phyloP scores from a whole-genome alignment of 1,284 basidiomycete genomes.

The Apiotrichum sp. region DNA sequence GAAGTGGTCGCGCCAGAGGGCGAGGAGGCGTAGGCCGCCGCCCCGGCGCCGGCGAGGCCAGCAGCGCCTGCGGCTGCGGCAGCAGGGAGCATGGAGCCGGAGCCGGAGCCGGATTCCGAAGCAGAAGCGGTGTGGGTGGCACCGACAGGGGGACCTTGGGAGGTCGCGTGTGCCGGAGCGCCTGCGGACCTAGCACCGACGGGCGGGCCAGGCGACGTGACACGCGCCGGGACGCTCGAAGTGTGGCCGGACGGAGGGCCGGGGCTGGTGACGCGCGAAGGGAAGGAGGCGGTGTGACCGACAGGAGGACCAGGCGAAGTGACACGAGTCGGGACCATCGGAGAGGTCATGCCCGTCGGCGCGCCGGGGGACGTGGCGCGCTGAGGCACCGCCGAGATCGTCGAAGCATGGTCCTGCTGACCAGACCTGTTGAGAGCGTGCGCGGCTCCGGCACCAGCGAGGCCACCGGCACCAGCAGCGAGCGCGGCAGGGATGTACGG shows the following conservation, averaged over 20 bases:
- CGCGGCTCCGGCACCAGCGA: not conserved
- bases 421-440: not conserved
- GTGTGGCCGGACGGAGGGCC: not conserved
- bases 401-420: not conserved
- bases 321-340: not conserved
- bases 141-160: slow-evolving; percentile 11
- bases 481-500: not conserved
- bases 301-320: not conserved
- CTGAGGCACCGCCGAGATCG: not conserved
- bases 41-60: too few relatives aligned
- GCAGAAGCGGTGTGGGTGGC: too few relatives aligned
- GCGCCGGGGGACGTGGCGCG: slow-evolving; percentile 8
- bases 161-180: not conserved
- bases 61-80: too few relatives aligned
- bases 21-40: too few relatives aligned
- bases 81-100: too few relatives aligned
- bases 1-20: too few relatives aligned
- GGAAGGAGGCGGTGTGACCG: not conserved
- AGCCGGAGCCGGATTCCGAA: too few relatives aligned
- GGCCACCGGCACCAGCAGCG: not conserved
- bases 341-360: too few relatives aligned
- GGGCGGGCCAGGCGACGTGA: not conserved
- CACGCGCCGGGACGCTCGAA: not conserved
- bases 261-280: not conserved
- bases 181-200: not conserved